Evolutionary conservation across 1,284 basidiomycete species (phyloP), one percentile per base, ranked within the genome.

Genomic region (Earliella scabrosa): DNA sequence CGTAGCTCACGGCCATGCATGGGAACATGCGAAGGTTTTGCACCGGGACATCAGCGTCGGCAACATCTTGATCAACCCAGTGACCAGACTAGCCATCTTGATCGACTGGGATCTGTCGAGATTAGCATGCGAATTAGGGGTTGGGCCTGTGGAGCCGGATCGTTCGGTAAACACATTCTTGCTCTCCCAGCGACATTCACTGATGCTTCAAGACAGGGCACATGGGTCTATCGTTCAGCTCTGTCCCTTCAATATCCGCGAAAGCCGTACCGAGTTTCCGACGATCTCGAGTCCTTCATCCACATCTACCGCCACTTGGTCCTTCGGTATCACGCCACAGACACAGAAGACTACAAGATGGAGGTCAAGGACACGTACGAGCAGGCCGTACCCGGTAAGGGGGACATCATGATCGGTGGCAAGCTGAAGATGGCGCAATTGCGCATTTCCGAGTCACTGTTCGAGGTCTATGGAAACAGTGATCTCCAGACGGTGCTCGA

Each of bases 41-140:
- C 63, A 64, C 45, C 43, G 54, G n/a, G 56, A 64, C 36, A 36
- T 64, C 50, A 64, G 60, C 31, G 35, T 29, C 16, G 53, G 39
- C 11, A 64, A 63, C 40, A 57, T 63, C 39, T 20, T 63, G 29
- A 60, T 60, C 9, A 38, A 41, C 29, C 43, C 32, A 3, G 5
- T 13, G 3, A 26, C 23, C 16, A 16, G 35, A 41, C 1, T 29
- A 16, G 27, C 10, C 11, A 9, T 62, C 11, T 45, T 62, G 3
- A 52, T n/a, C 26, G 60, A 64, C 51, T 64, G 60, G 63, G 63
- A 62, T 23, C 26, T 62, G 27, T 52, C 45, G 18, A 53, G 29
- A 31, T 31, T 31, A 62, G 44, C 44, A 47, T 39, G 36, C 14
- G 16, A 27, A 29, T 13, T 11, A 48, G 4, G 39, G 40, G 40